Conservation (phyloP, 257 asterid genomes). For the Solanum phureja region DNA sequence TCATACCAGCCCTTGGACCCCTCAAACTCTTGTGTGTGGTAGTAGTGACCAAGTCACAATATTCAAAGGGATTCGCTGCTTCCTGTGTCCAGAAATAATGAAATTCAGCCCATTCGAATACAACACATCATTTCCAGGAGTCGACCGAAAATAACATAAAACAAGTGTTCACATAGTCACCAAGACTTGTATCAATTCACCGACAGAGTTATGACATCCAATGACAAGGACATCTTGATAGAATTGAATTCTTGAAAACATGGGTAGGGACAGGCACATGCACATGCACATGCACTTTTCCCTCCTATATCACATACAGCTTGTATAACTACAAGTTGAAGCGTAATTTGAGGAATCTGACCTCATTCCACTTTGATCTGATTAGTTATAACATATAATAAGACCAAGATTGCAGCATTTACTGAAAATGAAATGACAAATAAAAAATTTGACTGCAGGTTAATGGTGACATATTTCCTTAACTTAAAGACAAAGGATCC, state of each 20-base stretch:
- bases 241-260: not conserved
- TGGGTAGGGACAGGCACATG: not conserved
- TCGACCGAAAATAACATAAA: not conserved
- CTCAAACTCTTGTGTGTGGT: slow-evolving; percentile 95
- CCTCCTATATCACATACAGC: not conserved
- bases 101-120: not conserved
- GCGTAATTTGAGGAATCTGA: not conserved
- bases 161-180: not conserved
- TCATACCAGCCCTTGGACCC: slow-evolving; percentile 74
- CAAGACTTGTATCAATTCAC: not conserved
- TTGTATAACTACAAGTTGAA: not conserved
- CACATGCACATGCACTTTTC: not conserved
- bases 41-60: slow-evolving; percentile 90
- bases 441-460: not conserved
- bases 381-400: not conserved
- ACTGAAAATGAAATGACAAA: not conserved
- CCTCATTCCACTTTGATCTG: not conserved
- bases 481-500: not conserved
- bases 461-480: not conserved
- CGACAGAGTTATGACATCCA: not conserved
- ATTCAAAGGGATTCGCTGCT: slow-evolving; percentile 82
- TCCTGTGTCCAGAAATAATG: slow-evolving; percentile 24
- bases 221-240: not conserved
- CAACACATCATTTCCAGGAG: not conserved
- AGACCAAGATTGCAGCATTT: not conserved